Conservation (phyloP, 768 basidiomycete genomes). For the Leccinum fibrillosum region DNA sequence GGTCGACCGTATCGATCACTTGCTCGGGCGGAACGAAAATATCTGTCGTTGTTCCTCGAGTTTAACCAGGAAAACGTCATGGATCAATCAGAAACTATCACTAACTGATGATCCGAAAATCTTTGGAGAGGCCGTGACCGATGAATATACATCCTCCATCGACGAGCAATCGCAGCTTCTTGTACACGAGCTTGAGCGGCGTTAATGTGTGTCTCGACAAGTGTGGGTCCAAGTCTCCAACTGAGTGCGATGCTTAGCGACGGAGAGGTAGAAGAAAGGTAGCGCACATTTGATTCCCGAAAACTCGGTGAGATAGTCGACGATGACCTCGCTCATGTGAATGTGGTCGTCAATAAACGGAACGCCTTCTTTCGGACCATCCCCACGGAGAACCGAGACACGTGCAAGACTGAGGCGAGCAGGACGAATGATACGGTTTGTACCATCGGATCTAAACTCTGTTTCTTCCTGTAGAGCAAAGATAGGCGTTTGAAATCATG, state of each 20-base stretch:
- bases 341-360: slow-evolving; percentile 99
- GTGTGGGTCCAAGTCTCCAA: slow-evolving; percentile 87
- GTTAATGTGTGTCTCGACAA: slow-evolving; percentile 86
- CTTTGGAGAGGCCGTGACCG: slow-evolving; percentile 95
- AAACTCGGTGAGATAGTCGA: slow-evolving; percentile 95
- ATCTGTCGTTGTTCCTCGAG: slow-evolving; percentile 46
- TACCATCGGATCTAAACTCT: slow-evolving; percentile 92
- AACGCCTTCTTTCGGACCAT: slow-evolving; percentile 72
- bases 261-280: not conserved
- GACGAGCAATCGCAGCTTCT: slow-evolving; percentile 90
- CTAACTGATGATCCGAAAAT: slow-evolving; percentile 96
- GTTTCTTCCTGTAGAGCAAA: slow-evolving; percentile 72
- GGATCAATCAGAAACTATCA: slow-evolving; percentile 25
- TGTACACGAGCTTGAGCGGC: slow-evolving; percentile 96
- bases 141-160: slow-evolving; percentile 96
- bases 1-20: slow-evolving; percentile 95
- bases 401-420: slow-evolving; percentile 89
- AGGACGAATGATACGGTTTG: slow-evolving; percentile 88
- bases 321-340: slow-evolving; percentile 91
- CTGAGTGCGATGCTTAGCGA: slow-evolving; percentile 38
- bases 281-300: slow-evolving; percentile 90
- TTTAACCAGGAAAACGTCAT: not conserved
- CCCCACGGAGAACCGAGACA: slow-evolving; percentile 89
- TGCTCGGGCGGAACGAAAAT: slow-evolving; percentile 94
- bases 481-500: not conserved